Conservation (phyloP, 768 basidiomycete genomes). For the Suillus variegatus region DNA sequence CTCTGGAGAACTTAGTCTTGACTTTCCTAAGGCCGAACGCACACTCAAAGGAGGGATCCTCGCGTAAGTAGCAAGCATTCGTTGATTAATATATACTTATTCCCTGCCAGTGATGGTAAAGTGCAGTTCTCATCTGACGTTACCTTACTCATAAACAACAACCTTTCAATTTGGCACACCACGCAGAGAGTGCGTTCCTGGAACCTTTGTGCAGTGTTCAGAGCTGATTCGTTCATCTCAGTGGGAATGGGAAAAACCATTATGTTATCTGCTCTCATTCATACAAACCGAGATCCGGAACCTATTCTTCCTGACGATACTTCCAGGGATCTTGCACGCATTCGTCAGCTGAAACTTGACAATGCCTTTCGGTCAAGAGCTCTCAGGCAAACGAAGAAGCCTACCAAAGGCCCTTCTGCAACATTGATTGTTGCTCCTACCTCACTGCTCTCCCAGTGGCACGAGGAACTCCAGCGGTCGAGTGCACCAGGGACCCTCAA, state of each 20-base stretch:
- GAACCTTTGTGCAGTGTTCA: slow-evolving; percentile 7
- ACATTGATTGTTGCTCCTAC: slow-evolving; percentile 94
- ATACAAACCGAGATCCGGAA: slow-evolving; percentile 63
- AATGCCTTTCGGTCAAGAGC: slow-evolving; percentile 56
- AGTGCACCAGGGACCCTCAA: slow-evolving; percentile 68
- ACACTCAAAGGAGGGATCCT: slow-evolving; percentile 86
- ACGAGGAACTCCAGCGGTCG: slow-evolving; percentile 86
- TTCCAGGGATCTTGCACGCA: slow-evolving; percentile 35
- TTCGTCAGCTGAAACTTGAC: slow-evolving; percentile 63
- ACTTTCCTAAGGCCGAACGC: slow-evolving; percentile 80
- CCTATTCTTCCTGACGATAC: slow-evolving; percentile 33
- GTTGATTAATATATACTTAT: slow-evolving; percentile 10
- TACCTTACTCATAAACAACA: slow-evolving; percentile 11
- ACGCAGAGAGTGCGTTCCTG: slow-evolving; percentile 49
- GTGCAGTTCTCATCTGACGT: neutral
- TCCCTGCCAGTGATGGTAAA: slow-evolving; percentile 37
- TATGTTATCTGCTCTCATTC: slow-evolving; percentile 89
- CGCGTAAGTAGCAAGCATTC: slow-evolving; percentile 56
- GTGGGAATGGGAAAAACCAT: slow-evolving; percentile 98
- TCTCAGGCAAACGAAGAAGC: slow-evolving; percentile 30
- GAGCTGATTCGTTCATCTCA: slow-evolving; percentile 28
- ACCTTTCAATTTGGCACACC: slow-evolving; percentile 1
- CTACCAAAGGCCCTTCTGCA: slow-evolving; percentile 45
- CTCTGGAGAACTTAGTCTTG: slow-evolving; percentile 84
- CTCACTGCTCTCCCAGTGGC: slow-evolving; percentile 90